Percentiles rank a stretch among this genome's conserved stretches.
Conservation (phyloP, 306 rosid genomes). For the Prunus mume region DNA sequence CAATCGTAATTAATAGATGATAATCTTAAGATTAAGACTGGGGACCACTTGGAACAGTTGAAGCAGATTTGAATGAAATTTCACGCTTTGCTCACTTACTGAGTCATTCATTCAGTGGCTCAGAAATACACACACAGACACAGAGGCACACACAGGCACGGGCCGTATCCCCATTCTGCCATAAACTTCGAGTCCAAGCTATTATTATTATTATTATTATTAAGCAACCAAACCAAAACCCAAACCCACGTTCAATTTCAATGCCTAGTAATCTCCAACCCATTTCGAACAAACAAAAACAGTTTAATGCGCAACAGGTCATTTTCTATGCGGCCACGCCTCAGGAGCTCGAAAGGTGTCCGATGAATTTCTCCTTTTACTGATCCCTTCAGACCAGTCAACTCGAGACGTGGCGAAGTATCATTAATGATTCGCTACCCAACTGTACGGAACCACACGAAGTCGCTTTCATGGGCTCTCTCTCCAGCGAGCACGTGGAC, state of each 20-base stretch:
- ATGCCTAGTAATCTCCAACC: no score
- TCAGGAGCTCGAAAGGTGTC: no score
- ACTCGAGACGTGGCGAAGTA: no score
- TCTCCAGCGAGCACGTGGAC: no score
- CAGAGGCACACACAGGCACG: neutral
- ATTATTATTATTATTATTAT: neutral
- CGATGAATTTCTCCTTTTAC: no score
- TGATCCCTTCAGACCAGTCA: no score
- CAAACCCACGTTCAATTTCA: no score
- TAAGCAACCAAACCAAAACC: no score
- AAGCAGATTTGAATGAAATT: neutral
- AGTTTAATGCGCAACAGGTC: neutral
- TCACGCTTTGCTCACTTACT: neutral
- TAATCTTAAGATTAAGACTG: neutral
- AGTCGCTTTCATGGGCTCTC: neutral
- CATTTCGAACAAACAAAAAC: no score
- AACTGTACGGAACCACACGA: constrained; percentile 11
- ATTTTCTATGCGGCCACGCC: neutral
- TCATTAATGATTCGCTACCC: neutral
- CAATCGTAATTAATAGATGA: neutral
- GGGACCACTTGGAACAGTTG: neutral
- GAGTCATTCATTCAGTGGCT: neutral
- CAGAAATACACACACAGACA: neutral
- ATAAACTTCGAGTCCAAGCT: neutral
- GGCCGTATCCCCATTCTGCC: neutral